Evolutionary conservation across 2,329 filamentous ascomycete genomes (phyloP).

Genomic region (Fusarium zealandicum): DNA sequence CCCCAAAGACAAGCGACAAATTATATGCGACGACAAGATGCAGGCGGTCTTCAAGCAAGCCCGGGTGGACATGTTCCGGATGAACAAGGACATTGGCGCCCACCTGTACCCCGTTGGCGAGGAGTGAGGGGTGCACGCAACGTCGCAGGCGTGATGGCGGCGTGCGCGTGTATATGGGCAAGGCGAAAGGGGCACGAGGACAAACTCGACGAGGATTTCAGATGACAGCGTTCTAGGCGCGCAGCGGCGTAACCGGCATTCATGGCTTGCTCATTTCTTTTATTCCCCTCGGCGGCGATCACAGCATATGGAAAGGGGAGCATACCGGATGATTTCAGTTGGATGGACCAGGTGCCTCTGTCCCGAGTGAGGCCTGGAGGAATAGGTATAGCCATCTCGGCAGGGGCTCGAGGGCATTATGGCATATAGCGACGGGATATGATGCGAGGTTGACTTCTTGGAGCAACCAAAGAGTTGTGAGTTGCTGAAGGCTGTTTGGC

Average conservation of each 20-base stretch:
- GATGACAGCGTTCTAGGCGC: conserved; percentile 39
- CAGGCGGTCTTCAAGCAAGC: conserved; percentile 90
- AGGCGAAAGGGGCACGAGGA: neutral
- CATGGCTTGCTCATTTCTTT: conserved; percentile 37
- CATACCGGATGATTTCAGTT: conserved; percentile 24
- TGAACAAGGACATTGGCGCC: conserved; percentile 94
- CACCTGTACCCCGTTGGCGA: conserved; percentile 86
- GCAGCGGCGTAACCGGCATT: conserved; percentile 41
- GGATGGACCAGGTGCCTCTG: conserved; percentile 6
- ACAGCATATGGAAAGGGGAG: conserved; percentile 35
- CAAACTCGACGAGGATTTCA: conserved; percentile 22
- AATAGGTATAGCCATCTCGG: neutral
- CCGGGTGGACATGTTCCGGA: conserved; percentile 97
- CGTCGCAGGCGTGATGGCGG: neutral
- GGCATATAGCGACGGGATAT: neutral
- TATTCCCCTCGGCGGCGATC: conserved; percentile 34
- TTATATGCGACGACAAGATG: conserved; percentile 90
- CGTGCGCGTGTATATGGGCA: neutral
- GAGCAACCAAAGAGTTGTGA: neutral
- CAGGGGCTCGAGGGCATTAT: neutral
- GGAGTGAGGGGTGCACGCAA: conserved; percentile 22
- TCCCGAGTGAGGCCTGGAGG: neutral
- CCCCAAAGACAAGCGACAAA: conserved; percentile 88
- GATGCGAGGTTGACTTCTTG: neutral
- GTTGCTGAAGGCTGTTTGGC: neutral